Evolutionary conservation across 768 basidiomycete species (phyloP), one percentile per base, ranked within the genome.

Genomic region (Leccinum uliginosum): DNA sequence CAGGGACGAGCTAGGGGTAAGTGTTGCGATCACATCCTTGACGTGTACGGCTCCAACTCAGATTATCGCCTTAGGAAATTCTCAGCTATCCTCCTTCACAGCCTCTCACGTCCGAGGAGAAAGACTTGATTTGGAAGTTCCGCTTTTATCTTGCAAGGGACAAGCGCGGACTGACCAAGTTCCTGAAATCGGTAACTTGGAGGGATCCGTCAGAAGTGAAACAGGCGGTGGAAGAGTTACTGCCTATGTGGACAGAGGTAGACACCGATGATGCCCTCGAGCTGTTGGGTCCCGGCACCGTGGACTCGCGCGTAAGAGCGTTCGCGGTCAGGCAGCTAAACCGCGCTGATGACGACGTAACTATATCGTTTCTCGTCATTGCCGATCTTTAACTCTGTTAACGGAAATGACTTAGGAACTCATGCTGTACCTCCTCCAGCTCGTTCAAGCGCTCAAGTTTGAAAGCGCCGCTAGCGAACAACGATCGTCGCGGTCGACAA

Each of bases 41-140:
- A 27, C 6, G 26, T 6, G 35, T 32, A 40, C 38, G n/a, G 9
- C 38, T 24, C 8, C 45, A 46, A 6, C 45, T 32, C 21, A 54
- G 21, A 17, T 51, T 29, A 32, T 44, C n/a, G 3, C 47, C 23
- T 0, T 60, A 98, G 94, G 84, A 86, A 59, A 93, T 99, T 49
- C 82, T 99, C 51, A 85, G 85, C 51, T 93, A 98, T 62, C 87
- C 95, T 1, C 97, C 97, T 0, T 95, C 90, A 57, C 91, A 88
- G 57, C 79, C 82, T 10, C 78, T 99, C 8, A 90, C 84, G 4
- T 86, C 93, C 0, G 91, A 94, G 65, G 96, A 98, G 74, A 97
- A 96, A 67, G 96, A 98, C 63, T 76, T 95, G 43, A 86, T 98
- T 38, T 99, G 97, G 97, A 95, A 96, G 71, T 99, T 96, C 79